Evolutionary conservation across 2,329 filamentous ascomycete species (phyloP), one percentile per base, ranked within the genome.

Genomic region (Madurella mycetomatis): DNA sequence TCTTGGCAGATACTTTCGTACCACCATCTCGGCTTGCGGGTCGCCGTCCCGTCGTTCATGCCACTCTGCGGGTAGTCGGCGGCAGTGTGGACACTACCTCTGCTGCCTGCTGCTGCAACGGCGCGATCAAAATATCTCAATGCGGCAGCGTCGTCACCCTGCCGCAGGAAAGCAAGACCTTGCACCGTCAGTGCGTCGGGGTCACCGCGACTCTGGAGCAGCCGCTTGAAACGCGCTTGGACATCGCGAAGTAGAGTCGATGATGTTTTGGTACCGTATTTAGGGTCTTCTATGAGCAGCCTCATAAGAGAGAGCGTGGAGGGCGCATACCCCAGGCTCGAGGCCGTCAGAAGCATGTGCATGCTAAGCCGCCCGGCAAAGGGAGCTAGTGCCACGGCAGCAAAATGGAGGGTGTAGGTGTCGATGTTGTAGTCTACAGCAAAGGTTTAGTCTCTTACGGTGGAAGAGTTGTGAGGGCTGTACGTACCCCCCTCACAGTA

Each of bases 131-230:
- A 68, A 60, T 60, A 67, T 12, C 60, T 56, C 40, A 72, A 60
- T 1, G 71, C 71, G 2, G 58, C 56, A 15, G 45, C 52, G 39
- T 64, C 53, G 13, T 64, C 57, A 18, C 59, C 57, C 31, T 55
- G 34, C 1, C 18, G 17, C 5, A 62, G 60, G 34, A 66, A 59
- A 5, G 67, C 45, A 12, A 69, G 44, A 15, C 69, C 73, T 8
- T 67, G 61, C n/a, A 73, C 57, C 0, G 72, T 73, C 11, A 71
- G 67, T 1, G 66, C 67, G 53, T 75, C 66, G 13, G 72, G 67
- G 42, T 65, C 59, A 7, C 49, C 51, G 15, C 50, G 53, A 40
- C 41, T 49, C 12, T 32, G 30, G 16, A 66, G 45, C 19, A 67
- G 55, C 12, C 53, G 54, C 46, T 61, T 52, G 56, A 69, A 66